Percentiles rank a stretch among this genome's conserved stretches.
Conservation (phyloP, 1,284 basidiomycete species). For the Ganoderma boninense region DNA sequence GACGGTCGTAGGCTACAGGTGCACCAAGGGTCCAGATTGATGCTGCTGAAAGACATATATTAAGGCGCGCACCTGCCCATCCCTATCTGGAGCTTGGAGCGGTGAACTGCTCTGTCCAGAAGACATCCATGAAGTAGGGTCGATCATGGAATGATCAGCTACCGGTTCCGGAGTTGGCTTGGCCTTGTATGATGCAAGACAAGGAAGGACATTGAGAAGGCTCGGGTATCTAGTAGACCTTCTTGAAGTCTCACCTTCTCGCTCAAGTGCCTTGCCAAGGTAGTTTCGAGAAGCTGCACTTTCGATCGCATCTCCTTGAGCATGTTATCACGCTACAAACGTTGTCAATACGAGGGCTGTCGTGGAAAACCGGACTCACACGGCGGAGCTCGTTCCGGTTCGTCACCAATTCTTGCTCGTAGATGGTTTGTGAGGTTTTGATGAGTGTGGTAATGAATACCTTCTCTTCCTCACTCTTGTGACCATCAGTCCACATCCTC, state of each 20-base stretch:
- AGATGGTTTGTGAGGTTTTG: slow-evolving; percentile 42
- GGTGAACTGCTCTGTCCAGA: slow-evolving; percentile 43
- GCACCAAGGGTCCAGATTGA: background rate
- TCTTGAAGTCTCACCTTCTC: slow-evolving; percentile 24
- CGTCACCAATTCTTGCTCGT: slow-evolving; percentile 47
- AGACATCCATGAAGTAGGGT: slow-evolving; percentile 43
- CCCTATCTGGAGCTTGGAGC: slow-evolving; percentile 35
- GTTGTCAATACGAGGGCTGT: background rate
- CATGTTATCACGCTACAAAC: slow-evolving; percentile 45
- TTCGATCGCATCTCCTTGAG: slow-evolving; percentile 44
- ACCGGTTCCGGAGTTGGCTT: slow-evolving; percentile 25
- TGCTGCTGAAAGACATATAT: background rate
- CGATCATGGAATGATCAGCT: slow-evolving; percentile 41
- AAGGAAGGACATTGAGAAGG: background rate
- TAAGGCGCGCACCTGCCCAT: slow-evolving; percentile 18
- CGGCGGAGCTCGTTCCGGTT: slow-evolving; percentile 49
- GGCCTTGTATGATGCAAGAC: slow-evolving; percentile 5
- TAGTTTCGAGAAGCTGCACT: slow-evolving; percentile 42
- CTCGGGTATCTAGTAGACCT: background rate
- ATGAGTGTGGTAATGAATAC: slow-evolving; percentile 44
- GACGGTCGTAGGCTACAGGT: slow-evolving; percentile 33
- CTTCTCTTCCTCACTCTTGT: slow-evolving; percentile 47
- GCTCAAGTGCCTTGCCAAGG: slow-evolving; percentile 40
- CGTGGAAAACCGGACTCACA: slow-evolving; percentile 36
- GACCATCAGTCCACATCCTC: slow-evolving; percentile 1